Evolutionary conservation across 2,329 filamentous ascomycete species (phyloP).

Genomic region (Aspergillus fumigatus): DNA sequence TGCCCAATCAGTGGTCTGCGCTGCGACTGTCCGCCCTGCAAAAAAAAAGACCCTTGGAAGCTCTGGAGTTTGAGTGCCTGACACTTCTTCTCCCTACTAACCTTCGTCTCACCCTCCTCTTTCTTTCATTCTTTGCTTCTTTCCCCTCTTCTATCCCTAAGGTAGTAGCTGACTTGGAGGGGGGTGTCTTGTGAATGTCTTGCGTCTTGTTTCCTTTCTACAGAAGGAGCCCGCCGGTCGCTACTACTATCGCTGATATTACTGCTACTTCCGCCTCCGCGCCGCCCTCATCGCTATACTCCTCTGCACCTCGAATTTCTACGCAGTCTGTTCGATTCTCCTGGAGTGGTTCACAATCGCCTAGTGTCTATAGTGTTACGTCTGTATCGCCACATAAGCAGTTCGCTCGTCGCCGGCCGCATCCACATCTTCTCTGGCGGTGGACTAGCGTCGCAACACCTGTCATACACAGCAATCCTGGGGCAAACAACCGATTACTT

Average conservation of each 20-base stretch:
- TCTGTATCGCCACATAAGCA: not conserved
- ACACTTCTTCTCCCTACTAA: conserved; percentile 1
- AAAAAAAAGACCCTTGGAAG: conserved; percentile 1
- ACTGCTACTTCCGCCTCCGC: conserved; percentile 9
- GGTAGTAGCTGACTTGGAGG: not conserved
- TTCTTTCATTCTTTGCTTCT: conserved; percentile 13
- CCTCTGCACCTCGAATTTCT: not conserved
- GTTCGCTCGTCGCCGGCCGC: not conserved
- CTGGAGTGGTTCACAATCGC: not conserved
- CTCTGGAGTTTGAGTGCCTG: not conserved
- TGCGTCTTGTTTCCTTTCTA: conserved; percentile 23
- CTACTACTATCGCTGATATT: conserved; percentile 16
- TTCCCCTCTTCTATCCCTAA: conserved; percentile 3
- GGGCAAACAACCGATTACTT: conserved; percentile 10
- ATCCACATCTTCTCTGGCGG: conserved; percentile 3
- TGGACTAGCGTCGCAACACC: conserved; percentile 6
- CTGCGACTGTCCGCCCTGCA: not conserved
- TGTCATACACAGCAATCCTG: conserved; percentile 10
- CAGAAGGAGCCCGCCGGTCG: conserved; percentile 27
- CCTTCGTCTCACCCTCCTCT: conserved; percentile 12
- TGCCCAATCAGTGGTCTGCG: conserved; percentile 1
- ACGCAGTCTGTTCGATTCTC: not conserved
- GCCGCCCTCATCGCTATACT: conserved; percentile 8
- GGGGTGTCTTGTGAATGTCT: conserved; percentile 32
- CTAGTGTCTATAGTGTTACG: not conserved